These are phyloP conservation scores for Stromatinia cepivora DNA, from an alignment of 2,329 filamentous ascomycete genomes.

Conservation along the genomic window DNA sequence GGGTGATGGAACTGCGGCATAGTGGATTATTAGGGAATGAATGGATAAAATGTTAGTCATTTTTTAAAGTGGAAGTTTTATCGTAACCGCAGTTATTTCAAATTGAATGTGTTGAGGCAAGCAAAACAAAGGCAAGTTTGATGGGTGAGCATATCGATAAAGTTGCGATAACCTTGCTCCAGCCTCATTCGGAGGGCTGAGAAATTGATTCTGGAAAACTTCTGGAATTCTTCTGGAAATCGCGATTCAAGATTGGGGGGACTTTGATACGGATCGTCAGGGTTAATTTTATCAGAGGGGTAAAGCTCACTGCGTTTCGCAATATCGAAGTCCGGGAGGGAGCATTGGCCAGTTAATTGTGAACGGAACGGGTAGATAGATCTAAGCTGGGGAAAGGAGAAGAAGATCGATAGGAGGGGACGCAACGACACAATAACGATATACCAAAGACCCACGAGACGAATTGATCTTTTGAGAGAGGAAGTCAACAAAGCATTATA, in stretches of 20 bases:
- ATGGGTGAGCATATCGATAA: slow-evolving; percentile 8
- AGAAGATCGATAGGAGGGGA: slow-evolving; percentile 11
- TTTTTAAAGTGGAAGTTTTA: background rate
- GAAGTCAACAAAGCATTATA: background rate
- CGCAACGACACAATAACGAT: background rate
- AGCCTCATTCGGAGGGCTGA: slow-evolving; percentile 20
- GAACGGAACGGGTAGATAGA: slow-evolving; percentile 8
- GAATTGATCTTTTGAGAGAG: background rate
- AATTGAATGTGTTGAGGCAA: background rate
- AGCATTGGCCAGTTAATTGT: slow-evolving; percentile 15
- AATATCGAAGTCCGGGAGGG: slow-evolving; percentile 4
- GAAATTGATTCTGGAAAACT: slow-evolving; percentile 8
- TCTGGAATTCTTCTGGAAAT: slow-evolving; percentile 2
- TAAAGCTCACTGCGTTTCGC: slow-evolving; percentile 3
- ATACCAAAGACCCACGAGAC: background rate
- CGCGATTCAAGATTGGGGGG: background rate
- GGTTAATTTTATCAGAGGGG: slow-evolving; percentile 9
- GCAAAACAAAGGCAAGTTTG: background rate
- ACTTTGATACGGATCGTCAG: background rate
- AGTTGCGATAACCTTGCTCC: slow-evolving; percentile 14
- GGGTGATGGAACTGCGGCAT: background rate
- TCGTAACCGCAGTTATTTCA: background rate
- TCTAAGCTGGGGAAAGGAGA: slow-evolving; percentile 15
- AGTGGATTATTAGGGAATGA: background rate
- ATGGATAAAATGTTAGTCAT: background rate